Base-by-base conservation (phyloP, 257 asterid species). In the Solanum medicagineum region DNA sequence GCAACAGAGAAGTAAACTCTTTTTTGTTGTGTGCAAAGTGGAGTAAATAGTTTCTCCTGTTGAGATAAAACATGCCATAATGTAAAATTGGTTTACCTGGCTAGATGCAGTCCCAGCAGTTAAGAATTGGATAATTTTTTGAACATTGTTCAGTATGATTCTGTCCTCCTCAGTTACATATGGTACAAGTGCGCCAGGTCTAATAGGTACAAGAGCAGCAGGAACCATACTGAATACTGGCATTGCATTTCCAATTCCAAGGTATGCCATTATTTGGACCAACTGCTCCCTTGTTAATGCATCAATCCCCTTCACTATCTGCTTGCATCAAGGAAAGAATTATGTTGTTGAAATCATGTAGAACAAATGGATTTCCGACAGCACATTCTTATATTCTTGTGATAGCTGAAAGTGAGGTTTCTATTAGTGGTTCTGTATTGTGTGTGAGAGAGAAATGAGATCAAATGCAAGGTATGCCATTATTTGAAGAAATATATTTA, bases 221-320 rank as follows among this genome's bases (percentile, higher is more conserved):
- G 98, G 99, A 90, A 97, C 98, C 93, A 97, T 90, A 86, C 97
- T 87, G 85, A 97, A 95, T 84, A 94, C 89, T 4, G 98, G 97
- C 71, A 92, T 80, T 77, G 89, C 89, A 84, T 93, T 95, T 91
- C 93, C 85, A 84, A 97, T 82, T 73, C 99, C 98, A 82, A 93
- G 87, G 62, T 92, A 62, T 29, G 96, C 92, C 94, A 91, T 87
- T 87, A 93, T 89, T 87, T 92, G 98, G 87, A 94, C 94, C 85
- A 97, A 89, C 89, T 95, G 99, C 86, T 97, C 97, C 92, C 99
- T 97, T 44, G 98, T 85, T 75, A 95, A 83, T 62, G 99, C 99
- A 83, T 97, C 99, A 65, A 97, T 95, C n/a, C 98, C 98, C 93
- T 97, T 97, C 87, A 97, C 99, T 81, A 95, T 90, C 99, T 97